Evolutionary conservation across 306 rosid genomes (phyloP), one percentile per base, ranked within the genome.

Genomic region (Quercus bicolor): DNA sequence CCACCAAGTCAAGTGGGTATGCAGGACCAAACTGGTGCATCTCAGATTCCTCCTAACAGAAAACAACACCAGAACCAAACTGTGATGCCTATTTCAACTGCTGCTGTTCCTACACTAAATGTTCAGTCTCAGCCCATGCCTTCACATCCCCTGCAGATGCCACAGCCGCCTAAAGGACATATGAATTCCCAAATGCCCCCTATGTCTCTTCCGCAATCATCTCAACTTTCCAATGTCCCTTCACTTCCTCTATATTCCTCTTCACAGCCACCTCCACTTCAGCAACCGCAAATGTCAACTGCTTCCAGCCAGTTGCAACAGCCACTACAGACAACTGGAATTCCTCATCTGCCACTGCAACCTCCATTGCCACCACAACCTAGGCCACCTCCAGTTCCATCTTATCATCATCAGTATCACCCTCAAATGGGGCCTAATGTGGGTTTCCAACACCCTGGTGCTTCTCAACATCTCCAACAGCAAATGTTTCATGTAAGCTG

Each of bases 401-500:
- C 70, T 83, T 93, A 84, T 80, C 98, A 91, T 72, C 92, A 87
- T 72, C 98, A 90, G 73, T 91, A 91, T 85, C 86, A 96, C 52
- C 96, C 82, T 0, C 97, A 89, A 78, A 84, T 85, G 87, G 94
- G 90, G 45, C 75, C 85, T 43, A 93, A 83, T 83, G 12, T 88
- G 76, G 91, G 90, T 77, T 93, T 80, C 85, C 97, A 91, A 77
- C 98, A 94, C 74, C 76, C 83, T 57, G 83, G 88, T 75, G 84
- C 91, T 75, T 85, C 98, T 54, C 97, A 90, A 84, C 93, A 85
- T 85, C 86, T 70, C 83, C 81, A 90, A 5, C 98, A 87, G 72
- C 85, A 94, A 76, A 81, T 91, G 86, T 93, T 80, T 91, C 99
- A 93, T 81, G 99, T 95, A 89, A 93, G 97, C 74, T 71, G 81